These are phyloP conservation scores for Boletus barrowsii DNA, from an alignment of 768 basidiomycete genomes.

Conservation along the genomic window DNA sequence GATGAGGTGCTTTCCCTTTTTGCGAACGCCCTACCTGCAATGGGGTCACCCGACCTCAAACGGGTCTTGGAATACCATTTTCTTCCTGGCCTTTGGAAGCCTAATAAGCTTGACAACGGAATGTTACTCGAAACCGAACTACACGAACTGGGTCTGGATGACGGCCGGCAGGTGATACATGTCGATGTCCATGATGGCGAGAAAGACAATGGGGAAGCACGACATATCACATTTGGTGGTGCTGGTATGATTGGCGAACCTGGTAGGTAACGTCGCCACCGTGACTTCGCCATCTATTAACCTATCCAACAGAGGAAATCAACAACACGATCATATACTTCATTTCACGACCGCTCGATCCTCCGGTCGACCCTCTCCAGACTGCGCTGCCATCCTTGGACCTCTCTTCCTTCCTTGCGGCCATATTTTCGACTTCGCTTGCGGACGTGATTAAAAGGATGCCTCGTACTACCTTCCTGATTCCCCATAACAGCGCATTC, in stretches of 20 bases:
- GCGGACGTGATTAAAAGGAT: slow-evolving; percentile 63
- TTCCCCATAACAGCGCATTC: slow-evolving; percentile 91
- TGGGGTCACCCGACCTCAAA: slow-evolving; percentile 66
- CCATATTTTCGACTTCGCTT: slow-evolving; percentile 82
- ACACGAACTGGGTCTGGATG: slow-evolving; percentile 63
- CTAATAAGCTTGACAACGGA: slow-evolving; percentile 66
- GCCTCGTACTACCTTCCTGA: slow-evolving; percentile 75
- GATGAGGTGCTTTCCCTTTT: slow-evolving; percentile 78
- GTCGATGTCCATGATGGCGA: slow-evolving; percentile 58
- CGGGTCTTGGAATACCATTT: slow-evolving; percentile 86
- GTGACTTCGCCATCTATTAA: slow-evolving; percentile 1
- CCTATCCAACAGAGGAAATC: slow-evolving; percentile 51
- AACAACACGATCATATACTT: slow-evolving; percentile 88
- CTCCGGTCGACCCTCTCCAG: slow-evolving; percentile 77
- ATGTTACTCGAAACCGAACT: slow-evolving; percentile 80
- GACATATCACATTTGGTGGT: slow-evolving; percentile 76
- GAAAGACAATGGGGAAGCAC: slow-evolving; percentile 44
- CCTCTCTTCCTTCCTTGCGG: slow-evolving; percentile 86
- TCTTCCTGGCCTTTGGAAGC: slow-evolving; percentile 74
- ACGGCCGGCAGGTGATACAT: slow-evolving; percentile 66
- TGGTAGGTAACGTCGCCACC: slow-evolving; percentile 44
- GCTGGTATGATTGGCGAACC: slow-evolving; percentile 75
- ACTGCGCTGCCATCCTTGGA: slow-evolving; percentile 81
- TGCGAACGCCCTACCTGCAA: slow-evolving; percentile 53
- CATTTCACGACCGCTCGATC: slow-evolving; percentile 75